phyloP scores from a whole-genome alignment of 2,329 filamentous ascomycete species.

The Fusarium chuoi region DNA sequence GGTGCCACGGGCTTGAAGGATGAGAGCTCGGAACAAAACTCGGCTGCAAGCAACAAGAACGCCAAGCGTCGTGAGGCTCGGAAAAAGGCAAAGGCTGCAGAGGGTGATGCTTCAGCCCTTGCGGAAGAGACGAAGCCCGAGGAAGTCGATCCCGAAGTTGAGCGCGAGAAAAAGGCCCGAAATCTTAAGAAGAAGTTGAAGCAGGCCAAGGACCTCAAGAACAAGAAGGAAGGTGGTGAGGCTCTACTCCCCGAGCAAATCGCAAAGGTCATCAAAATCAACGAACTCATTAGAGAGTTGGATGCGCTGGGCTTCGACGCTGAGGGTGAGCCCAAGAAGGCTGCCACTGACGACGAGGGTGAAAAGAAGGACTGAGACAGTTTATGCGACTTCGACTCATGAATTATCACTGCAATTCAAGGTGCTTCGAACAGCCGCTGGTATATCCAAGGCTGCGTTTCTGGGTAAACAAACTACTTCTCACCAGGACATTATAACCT shows the following conservation, averaged over 20 bases:
- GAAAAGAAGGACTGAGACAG: constrained; percentile 41
- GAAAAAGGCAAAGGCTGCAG: constrained; percentile 66
- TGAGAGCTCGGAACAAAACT: constrained; percentile 58
- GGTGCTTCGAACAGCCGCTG: neutral
- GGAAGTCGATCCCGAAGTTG: constrained; percentile 73
- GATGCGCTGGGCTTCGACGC: constrained; percentile 85
- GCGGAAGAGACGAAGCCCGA: constrained; percentile 48
- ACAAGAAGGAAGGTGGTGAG: constrained; percentile 90
- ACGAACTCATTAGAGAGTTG: constrained; percentile 89
- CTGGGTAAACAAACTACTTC: neutral
- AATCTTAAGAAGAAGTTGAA: constrained; percentile 94
- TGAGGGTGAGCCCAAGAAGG: constrained; percentile 71
- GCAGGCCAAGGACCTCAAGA: constrained; percentile 89
- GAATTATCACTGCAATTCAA: neutral
- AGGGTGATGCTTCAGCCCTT: constrained; percentile 59
- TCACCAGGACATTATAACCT: neutral
- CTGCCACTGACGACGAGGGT: constrained; percentile 6
- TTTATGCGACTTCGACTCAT: neutral
- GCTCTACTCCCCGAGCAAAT: constrained; percentile 91
- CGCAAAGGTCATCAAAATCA: constrained; percentile 97
- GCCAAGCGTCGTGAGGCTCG: constrained; percentile 75
- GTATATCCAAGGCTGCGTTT: neutral
- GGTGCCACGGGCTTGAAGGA: constrained; percentile 73
- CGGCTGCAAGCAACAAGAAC: constrained; percentile 79
- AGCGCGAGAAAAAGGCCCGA: constrained; percentile 91